phyloP scores from a whole-genome alignment of 2,329 filamentous ascomycete species.

The Coniochaeta pulveracea region DNA sequence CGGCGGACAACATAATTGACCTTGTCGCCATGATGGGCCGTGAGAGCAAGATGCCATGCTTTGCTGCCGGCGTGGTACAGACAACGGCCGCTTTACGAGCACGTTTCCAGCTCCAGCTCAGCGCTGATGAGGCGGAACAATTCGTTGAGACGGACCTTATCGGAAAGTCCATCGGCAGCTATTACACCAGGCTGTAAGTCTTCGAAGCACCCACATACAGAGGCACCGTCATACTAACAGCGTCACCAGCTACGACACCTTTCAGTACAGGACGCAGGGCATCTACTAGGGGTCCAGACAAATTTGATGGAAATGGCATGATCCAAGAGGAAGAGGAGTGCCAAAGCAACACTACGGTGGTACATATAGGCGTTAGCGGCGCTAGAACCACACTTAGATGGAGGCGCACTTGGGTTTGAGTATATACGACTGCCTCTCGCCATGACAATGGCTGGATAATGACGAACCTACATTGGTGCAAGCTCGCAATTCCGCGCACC shows the following conservation, averaged over 20 bases:
- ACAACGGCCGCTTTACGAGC: conserved; percentile 60
- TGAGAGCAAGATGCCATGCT: conserved; percentile 78
- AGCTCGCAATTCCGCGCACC: no score
- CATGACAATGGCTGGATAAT: no score
- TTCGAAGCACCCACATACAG: background rate
- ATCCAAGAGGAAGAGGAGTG: no score
- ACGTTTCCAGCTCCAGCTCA: conserved; percentile 72
- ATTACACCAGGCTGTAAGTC: conserved; percentile 72
- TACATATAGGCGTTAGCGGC: no score
- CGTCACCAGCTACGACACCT: conserved; percentile 59
- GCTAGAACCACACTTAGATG: no score
- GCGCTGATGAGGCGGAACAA: conserved; percentile 67
- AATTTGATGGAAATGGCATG: no score
- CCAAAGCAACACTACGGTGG: no score
- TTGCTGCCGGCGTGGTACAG: conserved; percentile 59
- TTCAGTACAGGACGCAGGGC: conserved; percentile 79
- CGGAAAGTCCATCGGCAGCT: conserved; percentile 72
- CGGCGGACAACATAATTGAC: conserved; percentile 71
- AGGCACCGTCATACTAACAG: conserved; percentile 7
- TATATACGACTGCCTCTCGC: no score
- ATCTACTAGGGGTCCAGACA: no score
- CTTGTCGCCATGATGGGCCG: conserved; percentile 76
- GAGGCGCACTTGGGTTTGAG: no score
- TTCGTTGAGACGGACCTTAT: conserved; percentile 75
- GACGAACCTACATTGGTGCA: no score